Evolutionary conservation across 441 rosid species (phyloP).

Genomic region (Pelargonium australe): DNA sequence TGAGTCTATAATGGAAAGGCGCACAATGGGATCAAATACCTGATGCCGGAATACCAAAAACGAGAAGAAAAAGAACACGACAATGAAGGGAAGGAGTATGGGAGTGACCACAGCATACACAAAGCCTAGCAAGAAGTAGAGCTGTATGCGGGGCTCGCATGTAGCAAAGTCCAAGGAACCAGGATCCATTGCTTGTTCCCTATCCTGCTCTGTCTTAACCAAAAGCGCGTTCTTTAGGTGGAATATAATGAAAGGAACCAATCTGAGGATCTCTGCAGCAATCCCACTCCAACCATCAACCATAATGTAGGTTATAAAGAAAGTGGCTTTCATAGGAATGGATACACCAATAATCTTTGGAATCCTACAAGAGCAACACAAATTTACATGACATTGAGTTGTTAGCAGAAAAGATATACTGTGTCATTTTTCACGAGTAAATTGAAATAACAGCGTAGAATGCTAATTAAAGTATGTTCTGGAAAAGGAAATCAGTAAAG

Average conservation of each 20-base stretch:
- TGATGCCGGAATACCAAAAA: slow-evolving; percentile 83
- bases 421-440: no score
- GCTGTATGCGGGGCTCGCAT: slow-evolving; percentile 86
- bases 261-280: slow-evolving; percentile 78
- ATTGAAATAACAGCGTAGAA: background rate
- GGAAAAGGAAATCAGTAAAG: slow-evolving; percentile 8
- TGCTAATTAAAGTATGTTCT: background rate
- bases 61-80: slow-evolving; percentile 72
- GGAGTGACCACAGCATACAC: slow-evolving; percentile 88
- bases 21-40: slow-evolving; percentile 33
- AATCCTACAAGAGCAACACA: slow-evolving; percentile 38
- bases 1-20: no score
- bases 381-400: background rate
- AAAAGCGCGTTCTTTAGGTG: slow-evolving; percentile 84
- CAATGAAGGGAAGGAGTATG: slow-evolving; percentile 70
- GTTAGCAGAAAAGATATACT: no score
- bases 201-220: slow-evolving; percentile 94
- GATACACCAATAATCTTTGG: slow-evolving; percentile 85
- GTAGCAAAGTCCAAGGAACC: slow-evolving; percentile 83
- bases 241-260: slow-evolving; percentile 66
- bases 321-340: slow-evolving; percentile 84
- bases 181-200: slow-evolving; percentile 90
- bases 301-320: slow-evolving; percentile 91
- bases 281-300: slow-evolving; percentile 98
- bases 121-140: slow-evolving; percentile 86